Evolutionary conservation across 1,284 basidiomycete species (phyloP).

Genomic region (Naganishia sp.): DNA sequence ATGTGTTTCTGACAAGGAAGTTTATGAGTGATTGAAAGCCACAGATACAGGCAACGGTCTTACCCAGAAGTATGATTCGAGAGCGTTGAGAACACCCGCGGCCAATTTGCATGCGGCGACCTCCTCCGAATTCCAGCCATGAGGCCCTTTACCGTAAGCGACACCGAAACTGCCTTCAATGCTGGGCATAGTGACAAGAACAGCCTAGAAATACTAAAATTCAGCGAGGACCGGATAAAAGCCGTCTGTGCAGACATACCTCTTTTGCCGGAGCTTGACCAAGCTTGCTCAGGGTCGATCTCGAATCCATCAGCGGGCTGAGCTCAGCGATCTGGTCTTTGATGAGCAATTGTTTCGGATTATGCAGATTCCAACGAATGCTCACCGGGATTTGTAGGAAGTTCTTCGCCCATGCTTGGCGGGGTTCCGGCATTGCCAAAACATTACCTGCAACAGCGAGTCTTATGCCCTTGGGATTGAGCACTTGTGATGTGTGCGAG

Average conservation of each 20-base stretch:
- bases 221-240: background rate
- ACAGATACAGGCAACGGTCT: conserved; percentile 33
- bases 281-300: conserved; percentile 70
- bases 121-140: conserved; percentile 77
- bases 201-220: conserved; percentile 60
- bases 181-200: conserved; percentile 84
- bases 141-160: conserved; percentile 75
- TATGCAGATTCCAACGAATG: conserved; percentile 69
- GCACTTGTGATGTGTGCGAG: background rate
- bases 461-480: conserved; percentile 69
- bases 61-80: conserved; percentile 95
- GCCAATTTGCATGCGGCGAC: conserved; percentile 83
- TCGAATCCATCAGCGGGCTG: conserved; percentile 67
- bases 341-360: background rate
- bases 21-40: background rate
- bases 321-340: conserved; percentile 60
- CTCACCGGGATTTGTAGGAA: conserved; percentile 70
- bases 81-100: conserved; percentile 83
- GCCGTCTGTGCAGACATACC: conserved; percentile 53
- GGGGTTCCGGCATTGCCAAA: conserved; percentile 67
- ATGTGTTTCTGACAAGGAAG: conserved; percentile 62
- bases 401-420: conserved; percentile 69
- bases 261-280: conserved; percentile 73
- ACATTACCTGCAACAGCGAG: conserved; percentile 89
- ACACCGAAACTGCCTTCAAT: conserved; percentile 91